A percentile compares a stretch with the other conserved stretches of the same genome.
Evolutionary conservation across 2,329 filamentous ascomycete species (phyloP).

Genomic region (Trichoderma asperellum): DNA sequence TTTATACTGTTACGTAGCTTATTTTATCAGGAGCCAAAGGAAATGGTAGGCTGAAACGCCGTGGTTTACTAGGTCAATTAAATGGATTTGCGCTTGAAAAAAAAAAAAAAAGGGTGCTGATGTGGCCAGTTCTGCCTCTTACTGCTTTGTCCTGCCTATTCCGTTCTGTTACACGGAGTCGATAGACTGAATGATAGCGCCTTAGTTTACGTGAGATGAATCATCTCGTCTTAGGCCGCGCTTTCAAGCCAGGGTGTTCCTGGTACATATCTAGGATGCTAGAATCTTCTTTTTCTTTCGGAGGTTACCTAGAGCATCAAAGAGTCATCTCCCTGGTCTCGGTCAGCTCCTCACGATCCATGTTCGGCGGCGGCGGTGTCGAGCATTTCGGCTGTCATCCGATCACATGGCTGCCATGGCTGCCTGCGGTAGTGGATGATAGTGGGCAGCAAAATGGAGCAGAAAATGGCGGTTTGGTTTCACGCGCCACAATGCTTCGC

Average conservation of each 20-base stretch:
- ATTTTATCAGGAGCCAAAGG: slow-evolving; percentile 26
- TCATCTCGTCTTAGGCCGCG: background rate
- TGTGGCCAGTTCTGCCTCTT: background rate
- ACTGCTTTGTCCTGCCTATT: background rate
- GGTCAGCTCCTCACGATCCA: slow-evolving; percentile 16
- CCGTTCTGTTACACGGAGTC: background rate
- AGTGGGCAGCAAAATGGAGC: slow-evolving; percentile 14
- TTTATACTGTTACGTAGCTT: slow-evolving; percentile 34
- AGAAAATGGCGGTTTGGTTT: background rate
- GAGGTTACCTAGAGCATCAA: background rate
- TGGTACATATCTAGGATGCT: background rate
- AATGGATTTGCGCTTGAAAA: slow-evolving; percentile 14
- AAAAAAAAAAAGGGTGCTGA: background rate
- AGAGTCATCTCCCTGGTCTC: slow-evolving; percentile 15
- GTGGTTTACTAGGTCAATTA: slow-evolving; percentile 26
- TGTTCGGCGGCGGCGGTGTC: background rate
- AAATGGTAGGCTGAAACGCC: slow-evolving; percentile 26
- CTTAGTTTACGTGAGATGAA: background rate
- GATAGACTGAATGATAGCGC: background rate
- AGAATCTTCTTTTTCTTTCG: background rate
- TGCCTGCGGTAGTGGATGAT: slow-evolving; percentile 19
- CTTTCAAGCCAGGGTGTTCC: background rate
- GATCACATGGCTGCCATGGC: slow-evolving; percentile 17
- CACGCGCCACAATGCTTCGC: slow-evolving; percentile 21
- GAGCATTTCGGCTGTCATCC: slow-evolving; percentile 12